Evolutionary conservation across 2,329 filamentous ascomycete species (phyloP).

Genomic region (Phoma sp.): DNA sequence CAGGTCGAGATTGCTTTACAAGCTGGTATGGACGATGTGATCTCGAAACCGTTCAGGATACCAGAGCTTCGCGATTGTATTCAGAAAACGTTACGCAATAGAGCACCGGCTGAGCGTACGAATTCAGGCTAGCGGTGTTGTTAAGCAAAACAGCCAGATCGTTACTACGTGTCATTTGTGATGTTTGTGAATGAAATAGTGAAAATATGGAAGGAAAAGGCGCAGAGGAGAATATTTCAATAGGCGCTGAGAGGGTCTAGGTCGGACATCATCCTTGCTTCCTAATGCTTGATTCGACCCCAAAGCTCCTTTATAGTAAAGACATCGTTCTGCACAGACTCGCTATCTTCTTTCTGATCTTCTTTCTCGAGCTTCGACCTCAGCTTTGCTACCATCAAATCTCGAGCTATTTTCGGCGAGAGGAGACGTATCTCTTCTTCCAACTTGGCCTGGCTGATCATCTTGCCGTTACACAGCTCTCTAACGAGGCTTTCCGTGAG

Average conservation of each 20-base stretch:
- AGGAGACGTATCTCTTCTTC: slow-evolving; percentile 18
- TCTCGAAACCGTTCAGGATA: slow-evolving; percentile 75
- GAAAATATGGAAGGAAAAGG: no score
- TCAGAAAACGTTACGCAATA: slow-evolving; percentile 23
- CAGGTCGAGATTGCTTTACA: slow-evolving; percentile 40
- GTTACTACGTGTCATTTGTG: no score
- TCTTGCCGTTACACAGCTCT: slow-evolving; percentile 18
- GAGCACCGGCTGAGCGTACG: background rate
- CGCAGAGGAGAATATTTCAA: no score
- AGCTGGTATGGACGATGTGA: slow-evolving; percentile 59
- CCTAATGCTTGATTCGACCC: slow-evolving; percentile 15
- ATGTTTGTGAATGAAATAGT: no score
- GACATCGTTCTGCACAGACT: slow-evolving; percentile 17
- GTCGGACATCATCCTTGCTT: background rate
- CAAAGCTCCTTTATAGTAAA: slow-evolving; percentile 19
- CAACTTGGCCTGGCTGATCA: slow-evolving; percentile 19
- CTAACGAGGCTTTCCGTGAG: slow-evolving; percentile 14
- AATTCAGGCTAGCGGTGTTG: background rate
- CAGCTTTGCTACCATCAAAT: slow-evolving; percentile 14
- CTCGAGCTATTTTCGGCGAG: slow-evolving; percentile 19
- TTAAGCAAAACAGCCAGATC: background rate
- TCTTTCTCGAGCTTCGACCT: slow-evolving; percentile 18
- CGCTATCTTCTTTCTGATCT: slow-evolving; percentile 18
- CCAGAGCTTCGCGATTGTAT: slow-evolving; percentile 34
- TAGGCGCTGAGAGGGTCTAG: no score